Conservation (phyloP, 805 yeast genomes). For the Starmerella etchellsii region DNA sequence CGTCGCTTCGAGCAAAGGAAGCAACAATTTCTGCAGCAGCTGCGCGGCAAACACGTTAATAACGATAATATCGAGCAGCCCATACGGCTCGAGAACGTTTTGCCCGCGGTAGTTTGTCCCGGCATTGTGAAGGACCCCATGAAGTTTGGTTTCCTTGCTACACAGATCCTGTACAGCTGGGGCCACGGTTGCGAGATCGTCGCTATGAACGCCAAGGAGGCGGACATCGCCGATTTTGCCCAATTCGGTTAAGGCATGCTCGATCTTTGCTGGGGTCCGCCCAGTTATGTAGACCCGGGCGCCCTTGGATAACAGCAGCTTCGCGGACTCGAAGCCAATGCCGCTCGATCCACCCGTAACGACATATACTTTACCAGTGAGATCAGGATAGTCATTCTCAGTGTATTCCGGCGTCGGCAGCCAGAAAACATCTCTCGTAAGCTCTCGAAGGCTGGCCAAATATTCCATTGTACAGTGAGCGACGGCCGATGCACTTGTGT, state of each 20-base stretch:
- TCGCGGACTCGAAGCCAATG: slow-evolving; percentile 21
- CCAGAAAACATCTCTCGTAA: slow-evolving; percentile 13
- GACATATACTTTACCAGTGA: slow-evolving; percentile 27
- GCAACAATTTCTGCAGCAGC: slow-evolving; percentile 28
- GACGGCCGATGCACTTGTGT: too few species aligned
- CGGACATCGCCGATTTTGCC: slow-evolving; percentile 13
- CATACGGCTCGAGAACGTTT: slow-evolving; percentile 6
- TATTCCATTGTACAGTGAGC: slow-evolving; percentile 9
- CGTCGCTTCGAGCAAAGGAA: slow-evolving; percentile 29
- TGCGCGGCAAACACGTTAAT: slow-evolving; percentile 37
- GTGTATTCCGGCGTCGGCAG: slow-evolving; percentile 10
- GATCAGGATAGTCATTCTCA: slow-evolving; percentile 24
- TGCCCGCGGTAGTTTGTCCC: slow-evolving; percentile 20
- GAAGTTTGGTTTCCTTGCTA: slow-evolving; percentile 23
- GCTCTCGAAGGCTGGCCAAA: slow-evolving; percentile 6
- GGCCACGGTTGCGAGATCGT: slow-evolving; percentile 33
- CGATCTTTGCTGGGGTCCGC: slow-evolving; percentile 29
- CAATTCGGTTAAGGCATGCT: slow-evolving; percentile 24
- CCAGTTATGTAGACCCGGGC: slow-evolving; percentile 32
- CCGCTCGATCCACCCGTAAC: slow-evolving; percentile 23
- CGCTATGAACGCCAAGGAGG: slow-evolving; percentile 18
- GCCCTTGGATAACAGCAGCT: slow-evolving; percentile 21
- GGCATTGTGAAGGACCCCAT: slow-evolving; percentile 32
- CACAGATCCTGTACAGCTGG: slow-evolving; percentile 28
- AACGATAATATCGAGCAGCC: slow-evolving; percentile 30